These are phyloP conservation scores for Tulasnella sp. DNA, from an alignment of 768 basidiomycete genomes.

Conservation along the genomic window DNA sequence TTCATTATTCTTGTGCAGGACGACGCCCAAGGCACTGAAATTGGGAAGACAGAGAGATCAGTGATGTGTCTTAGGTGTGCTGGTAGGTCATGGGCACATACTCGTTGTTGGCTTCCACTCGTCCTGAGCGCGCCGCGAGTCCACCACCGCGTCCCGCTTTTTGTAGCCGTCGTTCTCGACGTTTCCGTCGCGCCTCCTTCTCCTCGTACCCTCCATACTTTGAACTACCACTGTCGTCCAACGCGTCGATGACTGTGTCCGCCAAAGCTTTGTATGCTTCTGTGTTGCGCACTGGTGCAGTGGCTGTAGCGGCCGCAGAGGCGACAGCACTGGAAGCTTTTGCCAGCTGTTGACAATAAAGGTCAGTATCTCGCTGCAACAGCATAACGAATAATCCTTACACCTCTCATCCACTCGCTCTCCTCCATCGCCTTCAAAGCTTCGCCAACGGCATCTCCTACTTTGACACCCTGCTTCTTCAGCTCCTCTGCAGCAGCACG, in stretches of 20 bases:
- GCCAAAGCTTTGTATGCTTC: constrained; percentile 86
- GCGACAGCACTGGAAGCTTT: constrained; percentile 79
- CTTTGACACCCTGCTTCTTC: constrained; percentile 76
- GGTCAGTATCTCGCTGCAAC: not conserved
- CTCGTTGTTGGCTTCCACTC: constrained; percentile 68
- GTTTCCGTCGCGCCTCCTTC: constrained; percentile 73
- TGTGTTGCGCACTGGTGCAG: constrained; percentile 95
- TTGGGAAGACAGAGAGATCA: not conserved
- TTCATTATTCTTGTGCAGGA: constrained; percentile 72
- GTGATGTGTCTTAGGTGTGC: not conserved
- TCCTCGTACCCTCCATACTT: constrained; percentile 96
- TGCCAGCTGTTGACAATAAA: constrained; percentile 48
- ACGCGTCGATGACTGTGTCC: constrained; percentile 79
- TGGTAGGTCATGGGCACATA: constrained; percentile 32
- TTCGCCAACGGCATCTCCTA: constrained; percentile 87
- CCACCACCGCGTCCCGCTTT: constrained; percentile 71
- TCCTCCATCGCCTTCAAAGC: constrained; percentile 91
- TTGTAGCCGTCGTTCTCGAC: constrained; percentile 66
- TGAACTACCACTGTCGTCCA: constrained; percentile 87
- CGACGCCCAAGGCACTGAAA: constrained; percentile 66
- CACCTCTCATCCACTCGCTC: constrained; percentile 80
- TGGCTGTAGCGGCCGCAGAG: constrained; percentile 72
- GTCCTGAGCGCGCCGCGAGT: constrained; percentile 36
- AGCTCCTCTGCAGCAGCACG: constrained; percentile 90
- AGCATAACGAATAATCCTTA: constrained; percentile 30